Base-by-base conservation (phyloP, 768 basidiomycete species). In the Pleurotus tuber-regium region DNA sequence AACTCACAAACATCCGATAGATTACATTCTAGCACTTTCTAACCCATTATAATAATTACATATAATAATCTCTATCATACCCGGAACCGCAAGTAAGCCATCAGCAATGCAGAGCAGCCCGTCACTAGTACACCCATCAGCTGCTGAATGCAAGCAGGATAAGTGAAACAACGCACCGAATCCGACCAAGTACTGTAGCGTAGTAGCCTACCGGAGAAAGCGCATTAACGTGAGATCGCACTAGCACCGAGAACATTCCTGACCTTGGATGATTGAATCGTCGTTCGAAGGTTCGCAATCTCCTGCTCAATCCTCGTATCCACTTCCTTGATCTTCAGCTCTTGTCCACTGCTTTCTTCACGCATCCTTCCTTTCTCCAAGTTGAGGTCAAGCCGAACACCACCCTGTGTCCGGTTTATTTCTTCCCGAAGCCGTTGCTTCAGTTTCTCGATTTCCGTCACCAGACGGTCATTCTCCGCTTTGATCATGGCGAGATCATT, bases 301-400 rank as follows among this genome's bases (percentile, higher is more conserved):
- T 98, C 94, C 63, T 91, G 90, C 68, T 99, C 96, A 58, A 98
- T 98, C 64, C 91, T 73, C 3, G 96, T 98, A 61, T 98, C 96
- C 14, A 98, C 94, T 66, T 99, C 96, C 66, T 92, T 93, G 63
- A 98, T 90, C 81, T 98, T 98, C 47, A 95, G 73, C 62, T 97
- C 94, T 61, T 98, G 92, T 33, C 84, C 83, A 58, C 84, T 87
- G 57, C 84, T 86, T 74, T 98, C 95, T 63, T 98, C 95, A 47
- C 96, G 75, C 75, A 98, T 91, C 40, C 96, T 78, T 1, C 93
- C 93, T 68, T 98, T 98, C 74, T 99, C 96, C 21, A 98, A 71
- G 69, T 99, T 99, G 52, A 99, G 70, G 67, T 99, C 97, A 12
- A 99, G 70, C 47, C 96, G 75, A 3, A 99, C 97, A 14, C 94